A percentile compares a stretch with the other conserved stretches of the same genome.
These are phyloP conservation scores for Pichia phayaonensis DNA, from an alignment of 805 yeast species.

Conservation along the genomic window DNA sequence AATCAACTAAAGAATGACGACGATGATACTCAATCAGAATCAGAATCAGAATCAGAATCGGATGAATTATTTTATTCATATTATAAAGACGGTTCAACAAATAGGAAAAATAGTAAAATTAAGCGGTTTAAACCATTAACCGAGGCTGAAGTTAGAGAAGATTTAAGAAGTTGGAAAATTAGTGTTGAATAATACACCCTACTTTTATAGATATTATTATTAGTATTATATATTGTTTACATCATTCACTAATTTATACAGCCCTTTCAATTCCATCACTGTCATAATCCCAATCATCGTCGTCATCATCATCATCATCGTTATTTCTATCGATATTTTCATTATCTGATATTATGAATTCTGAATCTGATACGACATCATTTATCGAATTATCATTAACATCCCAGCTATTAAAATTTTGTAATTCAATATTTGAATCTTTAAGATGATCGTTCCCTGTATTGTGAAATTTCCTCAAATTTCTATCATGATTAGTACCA, in stretches of 20 bases:
- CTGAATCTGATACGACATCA: neutral
- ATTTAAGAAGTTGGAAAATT: slow-evolving; percentile 36
- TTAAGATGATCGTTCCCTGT: neutral
- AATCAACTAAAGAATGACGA: neutral
- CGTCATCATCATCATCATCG: neutral
- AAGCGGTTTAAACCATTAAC: slow-evolving; percentile 19
- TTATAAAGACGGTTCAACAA: neutral
- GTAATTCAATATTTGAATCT: neutral
- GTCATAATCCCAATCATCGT: slow-evolving; percentile 18
- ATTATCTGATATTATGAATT: neutral
- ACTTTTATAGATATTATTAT: too few species aligned
- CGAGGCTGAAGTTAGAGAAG: slow-evolving; percentile 28
- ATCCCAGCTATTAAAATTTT: slow-evolving; percentile 5
- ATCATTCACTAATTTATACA: neutral
- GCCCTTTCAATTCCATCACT: slow-evolving; percentile 26
- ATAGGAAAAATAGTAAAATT: neutral
- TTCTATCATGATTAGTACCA: neutral
- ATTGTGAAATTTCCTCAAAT: slow-evolving; percentile 7
- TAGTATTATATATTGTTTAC: too few species aligned
- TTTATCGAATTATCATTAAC: slow-evolving; percentile 11
- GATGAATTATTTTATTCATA: slow-evolving; percentile 1
- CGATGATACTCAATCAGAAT: neutral
- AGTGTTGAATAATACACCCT: neutral
- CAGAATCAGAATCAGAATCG: neutral
- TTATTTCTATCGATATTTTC: too few species aligned